Conservation (phyloP, 768 basidiomycete species). For the Imleria badia region DNA sequence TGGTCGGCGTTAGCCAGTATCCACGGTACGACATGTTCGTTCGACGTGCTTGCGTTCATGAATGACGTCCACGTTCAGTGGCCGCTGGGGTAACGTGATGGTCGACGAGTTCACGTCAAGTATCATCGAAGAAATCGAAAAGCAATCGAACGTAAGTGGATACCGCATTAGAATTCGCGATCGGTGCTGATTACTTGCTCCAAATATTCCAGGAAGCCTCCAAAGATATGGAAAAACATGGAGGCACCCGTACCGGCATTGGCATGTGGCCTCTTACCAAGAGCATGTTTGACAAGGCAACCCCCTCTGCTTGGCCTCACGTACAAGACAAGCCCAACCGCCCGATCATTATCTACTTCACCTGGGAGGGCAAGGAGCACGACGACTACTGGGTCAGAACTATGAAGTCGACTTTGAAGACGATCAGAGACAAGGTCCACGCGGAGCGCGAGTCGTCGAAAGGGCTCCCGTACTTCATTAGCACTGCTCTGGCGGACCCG, state of each 20-base stretch:
- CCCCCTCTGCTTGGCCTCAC: conserved; percentile 13
- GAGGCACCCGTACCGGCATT: conserved; percentile 6
- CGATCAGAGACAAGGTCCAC: conserved; percentile 2
- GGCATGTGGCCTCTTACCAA: conserved; percentile 15
- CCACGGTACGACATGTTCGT: neutral
- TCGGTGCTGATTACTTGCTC: neutral
- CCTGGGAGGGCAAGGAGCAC: conserved; percentile 9
- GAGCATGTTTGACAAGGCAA: conserved; percentile 17
- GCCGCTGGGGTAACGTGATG: conserved; percentile 20
- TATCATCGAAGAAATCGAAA: conserved; percentile 6
- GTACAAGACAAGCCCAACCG: conserved; percentile 5
- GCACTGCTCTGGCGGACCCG: conserved; percentile 5
- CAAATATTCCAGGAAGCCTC: conserved; percentile 3
- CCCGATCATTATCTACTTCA: conserved; percentile 11
- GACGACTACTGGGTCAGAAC: conserved; percentile 9
- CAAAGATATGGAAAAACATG: neutral
- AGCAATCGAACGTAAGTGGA: neutral
- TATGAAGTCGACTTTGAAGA: conserved; percentile 2
- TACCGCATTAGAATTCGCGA: no score
- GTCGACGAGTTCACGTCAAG: conserved; percentile 11
- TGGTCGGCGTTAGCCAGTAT: conserved; percentile 1
- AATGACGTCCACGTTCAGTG: neutral
- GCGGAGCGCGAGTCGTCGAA: neutral
- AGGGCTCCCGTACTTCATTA: conserved; percentile 10
- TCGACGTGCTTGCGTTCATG: neutral